phyloP scores from a whole-genome alignment of 805 yeast species.

The Candida boidinii region DNA sequence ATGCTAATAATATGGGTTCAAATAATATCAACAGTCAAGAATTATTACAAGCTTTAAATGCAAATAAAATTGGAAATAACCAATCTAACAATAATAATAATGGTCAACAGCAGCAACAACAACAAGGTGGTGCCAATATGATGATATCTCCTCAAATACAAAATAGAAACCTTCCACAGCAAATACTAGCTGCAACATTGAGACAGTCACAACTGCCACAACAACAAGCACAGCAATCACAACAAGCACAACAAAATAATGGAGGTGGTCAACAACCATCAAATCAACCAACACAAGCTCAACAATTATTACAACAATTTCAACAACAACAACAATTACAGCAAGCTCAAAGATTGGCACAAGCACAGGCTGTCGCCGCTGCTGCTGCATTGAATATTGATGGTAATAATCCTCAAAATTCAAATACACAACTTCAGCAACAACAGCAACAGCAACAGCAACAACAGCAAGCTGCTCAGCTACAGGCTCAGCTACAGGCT shows the following conservation, averaged over 20 bases:
- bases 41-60: background rate
- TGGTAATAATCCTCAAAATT: constrained; percentile 6
- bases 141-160: constrained; percentile 27
- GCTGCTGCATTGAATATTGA: too few species aligned
- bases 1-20: background rate
- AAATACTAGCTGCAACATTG: constrained; percentile 16
- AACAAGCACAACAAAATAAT: constrained; percentile 8
- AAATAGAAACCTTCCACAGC: constrained; percentile 22
- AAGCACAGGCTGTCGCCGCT: constrained; percentile 5
- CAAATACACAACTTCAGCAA: constrained; percentile 5
- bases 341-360: constrained; percentile 12
- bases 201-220: constrained; percentile 13
- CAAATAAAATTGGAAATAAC: background rate
- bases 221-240: constrained; percentile 9
- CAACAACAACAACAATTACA: constrained; percentile 13
- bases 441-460: constrained; percentile 11
- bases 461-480: constrained; percentile 1
- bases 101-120: constrained; percentile 5
- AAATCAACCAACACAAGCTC: constrained; percentile 9
- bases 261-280: constrained; percentile 9
- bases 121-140: constrained; percentile 9
- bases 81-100: constrained; percentile 4
- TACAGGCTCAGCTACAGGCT: background rate
- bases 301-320: constrained; percentile 12
- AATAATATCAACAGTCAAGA: background rate